Percentiles rank a stretch among this genome's conserved stretches.
Conservation (phyloP, 371 early-diverging fungal species). For the Capillidium rhysosporum region DNA sequence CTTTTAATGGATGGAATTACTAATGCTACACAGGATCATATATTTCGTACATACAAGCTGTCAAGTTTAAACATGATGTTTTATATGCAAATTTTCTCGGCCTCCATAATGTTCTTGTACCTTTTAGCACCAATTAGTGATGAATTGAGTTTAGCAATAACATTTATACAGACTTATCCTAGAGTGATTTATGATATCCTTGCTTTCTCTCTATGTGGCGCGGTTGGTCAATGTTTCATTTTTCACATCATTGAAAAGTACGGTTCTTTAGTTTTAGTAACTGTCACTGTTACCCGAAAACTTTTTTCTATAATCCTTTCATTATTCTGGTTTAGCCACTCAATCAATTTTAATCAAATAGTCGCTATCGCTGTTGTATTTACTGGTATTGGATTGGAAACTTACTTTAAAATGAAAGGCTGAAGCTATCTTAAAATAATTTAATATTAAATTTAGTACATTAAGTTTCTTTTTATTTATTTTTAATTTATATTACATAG, state of each 20-base stretch:
- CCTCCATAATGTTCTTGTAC: slow-evolving; percentile 42
- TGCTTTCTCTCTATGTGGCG: slow-evolving; percentile 76
- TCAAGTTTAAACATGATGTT: slow-evolving; percentile 94
- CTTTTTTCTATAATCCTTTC: slow-evolving; percentile 86
- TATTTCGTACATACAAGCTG: slow-evolving; percentile 54
- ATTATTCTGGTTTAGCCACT: slow-evolving; percentile 72
- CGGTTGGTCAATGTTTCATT: slow-evolving; percentile 94
- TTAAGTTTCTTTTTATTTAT: no score
- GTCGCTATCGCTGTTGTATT: slow-evolving; percentile 69
- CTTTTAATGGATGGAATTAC: slow-evolving; percentile 83
- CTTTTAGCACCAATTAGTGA: slow-evolving; percentile 45
- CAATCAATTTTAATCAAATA: slow-evolving; percentile 68
- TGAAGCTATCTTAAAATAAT: no score
- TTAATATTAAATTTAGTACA: no score
- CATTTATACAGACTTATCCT: slow-evolving; percentile 54
- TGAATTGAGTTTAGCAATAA: slow-evolving; percentile 59
- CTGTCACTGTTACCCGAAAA: slow-evolving; percentile 92
- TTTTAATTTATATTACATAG: no score
- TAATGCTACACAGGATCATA: slow-evolving; percentile 95
- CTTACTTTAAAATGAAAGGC: slow-evolving; percentile 13
- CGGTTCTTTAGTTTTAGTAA: slow-evolving; percentile 80
- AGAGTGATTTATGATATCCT: slow-evolving; percentile 64
- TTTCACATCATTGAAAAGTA: slow-evolving; percentile 85
- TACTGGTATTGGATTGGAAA: slow-evolving; percentile 57
- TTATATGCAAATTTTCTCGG: slow-evolving; percentile 77